Conservation (phyloP, 2,329 filamentous ascomycete species). For the Aspergillus vadensis region DNA sequence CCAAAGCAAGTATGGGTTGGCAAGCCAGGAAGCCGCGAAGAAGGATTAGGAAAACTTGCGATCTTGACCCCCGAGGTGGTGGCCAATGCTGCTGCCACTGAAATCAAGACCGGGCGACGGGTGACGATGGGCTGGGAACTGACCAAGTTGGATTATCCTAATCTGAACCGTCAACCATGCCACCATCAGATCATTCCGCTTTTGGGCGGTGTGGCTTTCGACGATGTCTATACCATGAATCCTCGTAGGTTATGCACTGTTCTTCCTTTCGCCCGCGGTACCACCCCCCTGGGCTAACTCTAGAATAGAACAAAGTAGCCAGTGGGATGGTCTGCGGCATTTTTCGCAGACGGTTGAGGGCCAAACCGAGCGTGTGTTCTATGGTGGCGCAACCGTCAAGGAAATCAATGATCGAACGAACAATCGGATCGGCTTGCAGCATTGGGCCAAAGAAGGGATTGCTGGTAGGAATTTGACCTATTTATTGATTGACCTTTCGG, state of each 20-base stretch:
- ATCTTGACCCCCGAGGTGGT: conserved; percentile 57
- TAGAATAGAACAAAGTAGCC: conserved; percentile 48
- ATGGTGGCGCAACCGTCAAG: conserved; percentile 50
- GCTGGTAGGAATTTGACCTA: conserved; percentile 31
- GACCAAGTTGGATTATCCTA: conserved; percentile 58
- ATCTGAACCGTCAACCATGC: conserved; percentile 55
- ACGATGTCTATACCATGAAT: conserved; percentile 55
- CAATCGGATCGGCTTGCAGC: conserved; percentile 51
- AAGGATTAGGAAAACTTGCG: conserved; percentile 55
- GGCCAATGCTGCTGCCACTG: conserved; percentile 49
- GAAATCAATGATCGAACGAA: conserved; percentile 51
- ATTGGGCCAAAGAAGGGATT: conserved; percentile 54
- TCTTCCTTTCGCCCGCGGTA: not conserved
- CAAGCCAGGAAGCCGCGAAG: conserved; percentile 49
- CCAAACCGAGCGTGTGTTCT: conserved; percentile 47
- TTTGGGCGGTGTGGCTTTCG: conserved; percentile 51
- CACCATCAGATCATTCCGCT: conserved; percentile 55
- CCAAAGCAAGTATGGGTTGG: conserved; percentile 53
- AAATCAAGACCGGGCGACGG: conserved; percentile 55
- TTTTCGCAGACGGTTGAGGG: conserved; percentile 48
- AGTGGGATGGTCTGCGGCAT: conserved; percentile 57
- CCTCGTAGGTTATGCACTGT: conserved; percentile 40
- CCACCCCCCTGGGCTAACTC: not conserved
- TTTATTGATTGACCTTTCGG: too few species aligned
- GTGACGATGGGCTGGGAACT: conserved; percentile 59